Percentiles rank a stretch among this genome's conserved stretches.
These are phyloP conservation scores for Fusarium gaditjirri DNA, from an alignment of 2,329 filamentous ascomycete genomes.

Conservation along the genomic window DNA sequence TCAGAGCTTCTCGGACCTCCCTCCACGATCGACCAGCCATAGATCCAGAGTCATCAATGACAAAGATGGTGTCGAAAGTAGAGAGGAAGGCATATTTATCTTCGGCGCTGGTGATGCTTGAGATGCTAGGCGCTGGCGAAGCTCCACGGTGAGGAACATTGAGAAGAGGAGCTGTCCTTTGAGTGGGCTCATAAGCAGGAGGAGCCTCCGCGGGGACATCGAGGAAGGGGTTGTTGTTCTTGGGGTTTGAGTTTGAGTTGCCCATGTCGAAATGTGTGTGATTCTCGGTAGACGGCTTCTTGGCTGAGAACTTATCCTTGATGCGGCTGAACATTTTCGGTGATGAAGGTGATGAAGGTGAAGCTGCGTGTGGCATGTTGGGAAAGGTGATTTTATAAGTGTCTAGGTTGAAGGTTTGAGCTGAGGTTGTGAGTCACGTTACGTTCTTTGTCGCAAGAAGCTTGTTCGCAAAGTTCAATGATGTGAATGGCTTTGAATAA, in stretches of 20 bases:
- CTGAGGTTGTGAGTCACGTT: neutral
- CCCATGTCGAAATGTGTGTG: constrained; percentile 7
- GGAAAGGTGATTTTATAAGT: neutral
- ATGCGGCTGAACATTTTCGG: constrained; percentile 40
- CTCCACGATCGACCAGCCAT: constrained; percentile 84
- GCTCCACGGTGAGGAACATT: constrained; percentile 26
- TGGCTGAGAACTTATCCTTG: constrained; percentile 50
- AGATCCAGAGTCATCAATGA: constrained; percentile 91
- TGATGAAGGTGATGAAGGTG: constrained; percentile 19
- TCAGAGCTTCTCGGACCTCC: constrained; percentile 77
- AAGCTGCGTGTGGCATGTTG: constrained; percentile 20
- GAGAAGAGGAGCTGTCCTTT: neutral
- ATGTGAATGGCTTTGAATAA: neutral
- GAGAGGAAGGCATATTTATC: constrained; percentile 80
- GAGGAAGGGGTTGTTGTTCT: constrained; percentile 8
- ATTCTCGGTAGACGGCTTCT: constrained; percentile 3
- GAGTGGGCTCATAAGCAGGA: constrained; percentile 48
- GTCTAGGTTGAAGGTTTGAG: neutral
- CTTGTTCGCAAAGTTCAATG: neutral
- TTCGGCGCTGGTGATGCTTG: constrained; percentile 59
- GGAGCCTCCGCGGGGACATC: constrained; percentile 44
- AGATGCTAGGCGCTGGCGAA: constrained; percentile 28
- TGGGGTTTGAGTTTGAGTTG: constrained; percentile 1
- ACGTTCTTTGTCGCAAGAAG: neutral
- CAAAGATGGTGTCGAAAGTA: constrained; percentile 86